phyloP scores from a whole-genome alignment of 768 basidiomycete species.

The Boletus sp. region DNA sequence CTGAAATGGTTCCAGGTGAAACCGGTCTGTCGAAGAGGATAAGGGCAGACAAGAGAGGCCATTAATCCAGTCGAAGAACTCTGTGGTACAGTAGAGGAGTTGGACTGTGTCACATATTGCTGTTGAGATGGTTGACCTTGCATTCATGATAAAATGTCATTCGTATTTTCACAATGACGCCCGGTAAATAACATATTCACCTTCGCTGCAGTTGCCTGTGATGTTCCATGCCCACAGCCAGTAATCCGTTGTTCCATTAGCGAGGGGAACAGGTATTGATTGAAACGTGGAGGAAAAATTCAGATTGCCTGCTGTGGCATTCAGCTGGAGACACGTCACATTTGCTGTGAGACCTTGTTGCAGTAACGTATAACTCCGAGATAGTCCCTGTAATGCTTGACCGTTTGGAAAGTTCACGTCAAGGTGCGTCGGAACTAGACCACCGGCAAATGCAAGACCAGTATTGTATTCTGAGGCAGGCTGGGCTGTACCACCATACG shows the following conservation, averaged over 20 bases:
- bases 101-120: neutral
- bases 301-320: neutral
- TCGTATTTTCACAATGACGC: neutral
- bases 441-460: constrained; percentile 1
- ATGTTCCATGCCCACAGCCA: constrained; percentile 8
- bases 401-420: neutral
- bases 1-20: neutral
- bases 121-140: constrained; percentile 3
- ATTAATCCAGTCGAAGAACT: neutral
- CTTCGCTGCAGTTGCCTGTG: neutral
- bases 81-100: constrained; percentile 1
- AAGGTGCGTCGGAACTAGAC: constrained; percentile 2
- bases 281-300: neutral
- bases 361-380: neutral
- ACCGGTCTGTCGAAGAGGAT: constrained; percentile 1
- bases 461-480: neutral
- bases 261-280: neutral
- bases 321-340: neutral
- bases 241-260: constrained; percentile 1
- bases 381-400: neutral
- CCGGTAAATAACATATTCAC: neutral
- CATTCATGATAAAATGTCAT: neutral
- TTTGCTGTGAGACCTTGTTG: constrained; percentile 23
- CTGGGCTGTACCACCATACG: neutral
- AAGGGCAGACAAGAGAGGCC: constrained; percentile 1